Conservation (phyloP, 2,329 filamentous ascomycete species). For the Talaromyces sp. region DNA sequence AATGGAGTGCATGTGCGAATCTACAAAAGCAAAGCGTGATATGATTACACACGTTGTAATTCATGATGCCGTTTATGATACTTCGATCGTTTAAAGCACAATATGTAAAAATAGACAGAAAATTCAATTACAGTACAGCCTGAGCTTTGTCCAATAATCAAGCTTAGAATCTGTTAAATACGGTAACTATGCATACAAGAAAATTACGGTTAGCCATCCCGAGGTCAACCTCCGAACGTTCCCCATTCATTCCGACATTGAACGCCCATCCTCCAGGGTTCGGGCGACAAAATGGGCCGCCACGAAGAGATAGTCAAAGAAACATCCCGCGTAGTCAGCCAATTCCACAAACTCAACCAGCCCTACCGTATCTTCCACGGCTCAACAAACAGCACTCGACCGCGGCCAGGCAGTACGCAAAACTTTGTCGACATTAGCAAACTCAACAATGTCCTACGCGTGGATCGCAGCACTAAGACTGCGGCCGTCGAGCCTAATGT, state of each 20-base stretch:
- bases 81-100: not conserved
- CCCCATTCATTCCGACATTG: not conserved
- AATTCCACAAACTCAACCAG: slow-evolving; percentile 47
- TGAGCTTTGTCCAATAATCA: not conserved
- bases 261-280: not conserved
- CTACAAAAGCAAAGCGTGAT: not conserved
- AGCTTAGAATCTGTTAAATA: not conserved
- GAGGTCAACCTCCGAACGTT: not conserved
- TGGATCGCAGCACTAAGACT: slow-evolving; percentile 47
- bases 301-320: slow-evolving; percentile 17
- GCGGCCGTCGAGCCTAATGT: slow-evolving; percentile 69
- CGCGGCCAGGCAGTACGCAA: slow-evolving; percentile 31
- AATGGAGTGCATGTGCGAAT: slow-evolving; percentile 15
- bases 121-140: not conserved
- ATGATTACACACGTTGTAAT: not conserved
- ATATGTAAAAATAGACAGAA: not conserved
- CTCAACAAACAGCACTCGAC: slow-evolving; percentile 71
- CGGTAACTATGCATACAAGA: not conserved
- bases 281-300: slow-evolving; percentile 2
- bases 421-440: slow-evolving; percentile 26
- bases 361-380: slow-evolving; percentile 75
- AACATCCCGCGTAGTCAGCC: slow-evolving; percentile 16
- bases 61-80: not conserved
- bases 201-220: slow-evolving; percentile 6
- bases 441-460: slow-evolving; percentile 20